Conservation (phyloP, 345 rosid genomes). For the Syzygium aromaticum region DNA sequence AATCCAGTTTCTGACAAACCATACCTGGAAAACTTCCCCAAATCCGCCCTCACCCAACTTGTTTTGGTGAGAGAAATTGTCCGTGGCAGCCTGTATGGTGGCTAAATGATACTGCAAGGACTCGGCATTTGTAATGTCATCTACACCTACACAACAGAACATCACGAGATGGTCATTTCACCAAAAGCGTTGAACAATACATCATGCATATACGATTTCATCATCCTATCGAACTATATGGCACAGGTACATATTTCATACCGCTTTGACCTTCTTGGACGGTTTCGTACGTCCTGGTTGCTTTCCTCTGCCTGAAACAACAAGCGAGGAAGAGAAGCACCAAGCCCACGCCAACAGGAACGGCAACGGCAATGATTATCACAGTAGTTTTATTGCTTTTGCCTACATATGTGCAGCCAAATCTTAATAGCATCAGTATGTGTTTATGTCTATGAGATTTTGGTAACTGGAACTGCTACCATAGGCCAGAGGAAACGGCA, state of each 20-base stretch:
- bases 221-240: neutral
- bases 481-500: neutral
- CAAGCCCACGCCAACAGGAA: neutral
- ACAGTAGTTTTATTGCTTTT: neutral
- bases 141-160: neutral
- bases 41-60: neutral
- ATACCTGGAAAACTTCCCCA: neutral
- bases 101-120: neutral
- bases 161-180: neutral
- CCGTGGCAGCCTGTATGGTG: slow-evolving; percentile 23
- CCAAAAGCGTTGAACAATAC: neutral
- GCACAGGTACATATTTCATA: neutral
- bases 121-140: neutral
- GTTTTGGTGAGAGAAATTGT: neutral
- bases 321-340: neutral
- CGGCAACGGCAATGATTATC: neutral
- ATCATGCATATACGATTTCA: neutral
- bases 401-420: neutral
- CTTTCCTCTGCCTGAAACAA: neutral
- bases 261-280: neutral
- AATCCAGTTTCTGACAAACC: slow-evolving; percentile 9
- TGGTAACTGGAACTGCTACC: neutral
- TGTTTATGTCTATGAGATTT: neutral
- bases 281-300: neutral
- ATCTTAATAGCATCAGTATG: neutral